Base-by-base conservation (phyloP, 116 monocot species). In the Zostera marina region DNA sequence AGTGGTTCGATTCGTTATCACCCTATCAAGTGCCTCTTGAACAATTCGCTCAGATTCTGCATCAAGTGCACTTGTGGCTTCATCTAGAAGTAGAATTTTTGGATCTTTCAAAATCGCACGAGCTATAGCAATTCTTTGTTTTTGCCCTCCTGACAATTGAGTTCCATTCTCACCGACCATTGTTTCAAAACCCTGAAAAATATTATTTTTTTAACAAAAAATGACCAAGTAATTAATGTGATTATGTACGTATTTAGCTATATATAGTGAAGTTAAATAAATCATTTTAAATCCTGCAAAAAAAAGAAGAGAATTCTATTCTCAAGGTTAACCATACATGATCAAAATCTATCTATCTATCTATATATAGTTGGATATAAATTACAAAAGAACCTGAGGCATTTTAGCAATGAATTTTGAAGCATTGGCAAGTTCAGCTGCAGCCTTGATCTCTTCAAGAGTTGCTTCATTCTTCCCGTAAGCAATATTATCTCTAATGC, bases 61-160 rank as follows among this genome's bases (percentile, higher is more conserved):
- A 63, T 81, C 86, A 46, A 86, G 57, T 5, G 87, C 82, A 44
- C 81, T 87, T 7, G 81, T 86, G 9, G 87, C 87, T 66, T 87
- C 87, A 44, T 87, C 87, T 11, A 87, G 64, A 63, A 87, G 79
- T 49, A 82, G 54, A 55, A 87, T 81, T 26, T 62, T 70, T 8
- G 87, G 87, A 43, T 82, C 70, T 70, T 87, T 87, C 12, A 86
- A 42, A 26, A 86, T 81, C 4, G 75, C 86, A 41, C 86, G 78
- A 9, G 86, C 81, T 53, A 86, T 86, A 25, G 86, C 86, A 51
- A 86, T 76, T 56, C 86, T 73, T 55, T 81, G 86, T 47, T 87
- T 87, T 49, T 87, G 86, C 16, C 86, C 86, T 26, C 87, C 79
- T 8, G 82, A 87, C 3, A 82, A 70, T 58, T 79, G 77, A 19